Evolutionary conservation across 106 monocot species (phyloP).

Genomic region (Acanthochlamys bracteata): DNA sequence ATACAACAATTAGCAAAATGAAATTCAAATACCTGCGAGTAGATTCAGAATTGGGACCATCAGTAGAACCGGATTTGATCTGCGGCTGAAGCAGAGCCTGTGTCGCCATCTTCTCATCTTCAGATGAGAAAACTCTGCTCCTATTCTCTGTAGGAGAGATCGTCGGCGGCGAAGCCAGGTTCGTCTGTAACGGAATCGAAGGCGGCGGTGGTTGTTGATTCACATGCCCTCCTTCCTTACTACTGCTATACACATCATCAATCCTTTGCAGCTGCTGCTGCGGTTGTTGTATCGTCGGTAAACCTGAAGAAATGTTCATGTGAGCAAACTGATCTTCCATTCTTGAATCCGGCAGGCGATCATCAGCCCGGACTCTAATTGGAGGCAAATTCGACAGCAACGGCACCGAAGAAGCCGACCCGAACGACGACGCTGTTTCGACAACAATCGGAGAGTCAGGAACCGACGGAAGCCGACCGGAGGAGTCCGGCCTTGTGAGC

Average conservation of each 20-base stretch:
- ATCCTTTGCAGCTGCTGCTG: constrained; percentile 3
- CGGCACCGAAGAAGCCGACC: constrained; percentile 64
- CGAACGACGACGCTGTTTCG: constrained; percentile 67
- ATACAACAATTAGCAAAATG: not conserved
- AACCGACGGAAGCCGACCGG: constrained; percentile 40
- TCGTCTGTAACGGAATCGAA: constrained; percentile 2
- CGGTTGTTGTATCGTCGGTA: not conserved
- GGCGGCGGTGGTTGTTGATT: constrained; percentile 9
- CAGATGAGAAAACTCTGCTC: constrained; percentile 28
- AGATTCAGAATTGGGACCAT: constrained; percentile 1
- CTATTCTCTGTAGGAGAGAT: constrained; percentile 46
- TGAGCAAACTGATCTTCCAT: constrained; percentile 69
- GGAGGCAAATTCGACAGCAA: constrained; percentile 75
- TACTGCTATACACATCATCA: not conserved
- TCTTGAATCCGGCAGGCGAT: constrained; percentile 32
- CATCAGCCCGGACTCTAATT: constrained; percentile 58
- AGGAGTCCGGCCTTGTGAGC: constrained; percentile 36
- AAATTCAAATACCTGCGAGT: constrained; percentile 5
- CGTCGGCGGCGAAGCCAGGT: constrained; percentile 1
- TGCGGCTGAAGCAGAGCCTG: constrained; percentile 1
- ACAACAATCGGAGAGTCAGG: constrained; percentile 67
- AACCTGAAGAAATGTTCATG: constrained; percentile 29
- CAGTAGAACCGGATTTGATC: constrained; percentile 5
- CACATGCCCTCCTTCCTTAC: constrained; percentile 1
- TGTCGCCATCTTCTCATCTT: constrained; percentile 49